Evolutionary conservation across 306 rosid species (phyloP).

Genomic region (Quercus gilva): DNA sequence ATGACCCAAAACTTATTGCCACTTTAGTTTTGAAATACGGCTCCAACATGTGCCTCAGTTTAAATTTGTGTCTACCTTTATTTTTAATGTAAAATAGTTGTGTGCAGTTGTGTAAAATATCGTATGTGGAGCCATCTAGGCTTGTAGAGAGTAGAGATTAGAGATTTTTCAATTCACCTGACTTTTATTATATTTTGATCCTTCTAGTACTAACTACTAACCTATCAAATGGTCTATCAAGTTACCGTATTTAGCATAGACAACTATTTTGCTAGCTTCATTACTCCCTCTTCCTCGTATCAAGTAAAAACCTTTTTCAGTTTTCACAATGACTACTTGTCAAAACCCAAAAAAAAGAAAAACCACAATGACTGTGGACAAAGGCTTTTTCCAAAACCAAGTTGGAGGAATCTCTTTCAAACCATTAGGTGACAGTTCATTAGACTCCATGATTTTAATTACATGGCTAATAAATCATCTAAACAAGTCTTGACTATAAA

Average conservation of each 20-base stretch:
- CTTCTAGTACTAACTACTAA: not conserved
- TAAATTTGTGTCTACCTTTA: not conserved
- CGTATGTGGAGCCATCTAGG: not conserved
- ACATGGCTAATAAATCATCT: no score
- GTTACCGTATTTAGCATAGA: not conserved
- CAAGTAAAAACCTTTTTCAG: not conserved
- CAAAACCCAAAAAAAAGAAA: no score
- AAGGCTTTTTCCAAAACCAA: no score
- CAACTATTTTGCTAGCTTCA: not conserved
- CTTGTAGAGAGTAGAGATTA: not conserved
- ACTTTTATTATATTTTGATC: not conserved
- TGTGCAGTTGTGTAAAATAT: not conserved
- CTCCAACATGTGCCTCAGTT: not conserved
- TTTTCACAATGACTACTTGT: not conserved
- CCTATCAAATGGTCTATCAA: not conserved
- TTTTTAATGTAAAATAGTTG: not conserved
- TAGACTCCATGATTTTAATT: no score
- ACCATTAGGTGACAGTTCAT: no score
- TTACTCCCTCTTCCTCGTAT: not conserved
- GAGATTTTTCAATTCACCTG: not conserved
- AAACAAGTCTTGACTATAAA: no score
- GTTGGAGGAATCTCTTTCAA: no score
- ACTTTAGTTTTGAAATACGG: not conserved
- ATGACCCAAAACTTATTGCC: not conserved
- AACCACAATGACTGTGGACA: no score